phyloP scores from a whole-genome alignment of 78 protist genomes.

The Emiliania huxleyi region DNA sequence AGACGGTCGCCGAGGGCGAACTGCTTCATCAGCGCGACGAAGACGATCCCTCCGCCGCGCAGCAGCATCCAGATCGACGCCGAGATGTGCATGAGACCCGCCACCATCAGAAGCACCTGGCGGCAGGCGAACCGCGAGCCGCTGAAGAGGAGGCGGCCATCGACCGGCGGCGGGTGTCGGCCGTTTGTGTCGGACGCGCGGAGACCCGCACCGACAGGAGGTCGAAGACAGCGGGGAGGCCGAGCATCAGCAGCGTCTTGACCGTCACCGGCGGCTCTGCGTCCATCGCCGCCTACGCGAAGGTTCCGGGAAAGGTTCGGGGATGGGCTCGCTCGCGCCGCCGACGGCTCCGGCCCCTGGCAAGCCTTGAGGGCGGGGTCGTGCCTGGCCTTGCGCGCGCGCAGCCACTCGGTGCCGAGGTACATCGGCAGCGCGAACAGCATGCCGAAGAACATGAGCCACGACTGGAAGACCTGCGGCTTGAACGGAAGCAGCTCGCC shows the following conservation, averaged over 20 bases:
- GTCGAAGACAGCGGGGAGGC: neutral
- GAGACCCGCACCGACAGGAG: neutral
- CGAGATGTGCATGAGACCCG: neutral
- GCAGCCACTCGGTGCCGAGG: neutral
- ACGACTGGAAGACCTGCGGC: neutral
- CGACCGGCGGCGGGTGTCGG: no score
- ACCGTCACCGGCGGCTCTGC: neutral
- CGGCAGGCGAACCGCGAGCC: no score
- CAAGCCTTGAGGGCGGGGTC: neutral
- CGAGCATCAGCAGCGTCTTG: neutral
- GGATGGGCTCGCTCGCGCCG: neutral
- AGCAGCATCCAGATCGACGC: constrained; percentile 7
- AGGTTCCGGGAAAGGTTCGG: no score
- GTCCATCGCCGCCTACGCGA: no score
- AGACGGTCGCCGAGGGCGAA: neutral
- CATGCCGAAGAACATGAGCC: constrained; percentile 21
- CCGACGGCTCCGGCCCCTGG: no score
- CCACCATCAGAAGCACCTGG: neutral
- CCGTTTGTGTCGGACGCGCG: no score
- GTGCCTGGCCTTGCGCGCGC: neutral
- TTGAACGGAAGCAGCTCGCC: neutral
- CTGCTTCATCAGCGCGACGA: constrained; percentile 27
- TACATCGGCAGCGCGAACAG: neutral
- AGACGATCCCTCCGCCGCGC: constrained; percentile 28
- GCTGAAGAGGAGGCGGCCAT: no score